These are phyloP conservation scores for Leishmania martiniquensis DNA, from an alignment of 208 protist genomes.

Conservation along the genomic window DNA sequence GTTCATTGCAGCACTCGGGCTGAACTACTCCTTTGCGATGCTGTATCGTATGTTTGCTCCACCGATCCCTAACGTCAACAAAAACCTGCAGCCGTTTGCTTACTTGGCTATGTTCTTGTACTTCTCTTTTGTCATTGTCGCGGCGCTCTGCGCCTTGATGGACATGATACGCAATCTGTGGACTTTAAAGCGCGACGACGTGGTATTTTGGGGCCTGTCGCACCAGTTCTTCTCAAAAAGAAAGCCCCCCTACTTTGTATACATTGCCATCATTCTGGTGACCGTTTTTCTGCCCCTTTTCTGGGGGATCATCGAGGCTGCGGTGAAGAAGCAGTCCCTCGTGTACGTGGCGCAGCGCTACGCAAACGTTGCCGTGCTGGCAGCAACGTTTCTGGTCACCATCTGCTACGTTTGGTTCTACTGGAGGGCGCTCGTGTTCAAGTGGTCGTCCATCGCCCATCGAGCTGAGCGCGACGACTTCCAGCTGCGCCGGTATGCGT, in stretches of 20 bases:
- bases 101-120: constrained; percentile 86
- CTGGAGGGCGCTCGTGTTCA: constrained; percentile 64
- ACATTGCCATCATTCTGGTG: constrained; percentile 65
- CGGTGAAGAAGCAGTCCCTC: constrained; percentile 54
- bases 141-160: constrained; percentile 59
- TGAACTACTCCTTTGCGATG: constrained; percentile 78
- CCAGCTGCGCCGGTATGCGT: constrained; percentile 53
- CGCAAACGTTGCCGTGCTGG: constrained; percentile 69
- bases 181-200: constrained; percentile 60
- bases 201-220: constrained; percentile 79
- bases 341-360: constrained; percentile 74
- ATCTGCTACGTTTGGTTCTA: constrained; percentile 89
- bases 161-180: constrained; percentile 81
- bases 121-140: constrained; percentile 70
- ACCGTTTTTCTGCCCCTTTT: constrained; percentile 75
- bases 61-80: constrained; percentile 32
- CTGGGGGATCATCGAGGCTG: constrained; percentile 73
- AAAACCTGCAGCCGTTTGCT: constrained; percentile 48
- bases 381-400: constrained; percentile 49
- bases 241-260: constrained; percentile 79
- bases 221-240: constrained; percentile 50
- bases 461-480: constrained; percentile 70
- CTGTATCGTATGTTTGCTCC: constrained; percentile 73
- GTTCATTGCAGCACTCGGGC: constrained; percentile 50
- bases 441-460: constrained; percentile 49